These are phyloP conservation scores for Flaveria robusta DNA, from an alignment of 129 eudicot genomes.

Conservation along the genomic window DNA sequence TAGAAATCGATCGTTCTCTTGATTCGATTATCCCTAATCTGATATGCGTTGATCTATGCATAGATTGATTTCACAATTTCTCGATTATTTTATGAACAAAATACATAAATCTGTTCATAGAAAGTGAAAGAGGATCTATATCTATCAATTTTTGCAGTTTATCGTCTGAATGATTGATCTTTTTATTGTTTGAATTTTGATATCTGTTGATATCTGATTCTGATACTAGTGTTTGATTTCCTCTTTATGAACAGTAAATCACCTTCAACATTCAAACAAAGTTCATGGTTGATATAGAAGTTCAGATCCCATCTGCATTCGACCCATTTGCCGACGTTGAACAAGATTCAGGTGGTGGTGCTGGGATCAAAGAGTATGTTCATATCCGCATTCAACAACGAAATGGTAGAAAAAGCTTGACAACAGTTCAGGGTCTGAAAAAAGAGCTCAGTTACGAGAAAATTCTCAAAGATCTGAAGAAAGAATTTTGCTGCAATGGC, in stretches of 20 bases:
- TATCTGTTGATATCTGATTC: background rate
- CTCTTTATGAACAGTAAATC: background rate
- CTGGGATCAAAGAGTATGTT: constrained; percentile 85
- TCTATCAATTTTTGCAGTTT: background rate
- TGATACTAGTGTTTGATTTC: background rate
- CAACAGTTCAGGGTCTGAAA: constrained; percentile 86
- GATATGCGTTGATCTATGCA: background rate
- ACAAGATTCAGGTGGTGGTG: constrained; percentile 49
- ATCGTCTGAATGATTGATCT: too few relatives aligned
- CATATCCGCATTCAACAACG: constrained; percentile 92
- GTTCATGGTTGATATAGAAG: constrained; percentile 86
- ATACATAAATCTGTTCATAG: background rate
- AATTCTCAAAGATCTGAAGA: constrained; percentile 82
- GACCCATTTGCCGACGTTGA: constrained; percentile 88
- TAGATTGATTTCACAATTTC: background rate
- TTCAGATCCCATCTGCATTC: constrained; percentile 60
- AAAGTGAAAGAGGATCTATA: background rate
- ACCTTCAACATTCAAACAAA: constrained; percentile 17
- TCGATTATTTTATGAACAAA: background rate
- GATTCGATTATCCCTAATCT: background rate
- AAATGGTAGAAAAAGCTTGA: constrained; percentile 88
- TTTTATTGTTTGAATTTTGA: too few relatives aligned
- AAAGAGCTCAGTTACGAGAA: constrained; percentile 87
- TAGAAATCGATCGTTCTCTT: background rate
- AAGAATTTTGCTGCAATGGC: constrained; percentile 91